Percentiles rank a stretch among this genome's conserved stretches.
Evolutionary conservation across 257 asterid species (phyloP).

Genomic region (Ilex asprella): DNA sequence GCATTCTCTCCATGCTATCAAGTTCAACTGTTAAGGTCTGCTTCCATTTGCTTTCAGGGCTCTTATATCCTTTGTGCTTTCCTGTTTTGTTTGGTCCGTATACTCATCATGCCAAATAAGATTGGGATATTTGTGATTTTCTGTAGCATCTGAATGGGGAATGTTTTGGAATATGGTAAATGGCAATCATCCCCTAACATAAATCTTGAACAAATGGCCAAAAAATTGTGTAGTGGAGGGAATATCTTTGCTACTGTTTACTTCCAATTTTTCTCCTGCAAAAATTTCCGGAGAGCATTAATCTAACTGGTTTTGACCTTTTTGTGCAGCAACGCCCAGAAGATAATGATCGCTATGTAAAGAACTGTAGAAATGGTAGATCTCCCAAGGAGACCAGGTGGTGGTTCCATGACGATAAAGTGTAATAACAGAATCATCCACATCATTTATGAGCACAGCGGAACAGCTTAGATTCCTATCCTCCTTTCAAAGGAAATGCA

Average conservation of each 20-base stretch:
- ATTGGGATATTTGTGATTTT: too few species aligned
- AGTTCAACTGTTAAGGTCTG: neutral
- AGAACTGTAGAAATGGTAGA: neutral
- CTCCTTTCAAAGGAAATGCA: slow-evolving; percentile 12
- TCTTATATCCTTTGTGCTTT: neutral
- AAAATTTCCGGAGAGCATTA: too few species aligned
- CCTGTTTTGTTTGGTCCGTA: neutral
- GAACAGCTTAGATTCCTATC: slow-evolving; percentile 12
- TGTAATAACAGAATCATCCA: neutral
- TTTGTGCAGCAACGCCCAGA: neutral
- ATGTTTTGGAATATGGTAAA: too few species aligned
- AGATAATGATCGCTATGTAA: neutral
- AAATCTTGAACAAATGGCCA: neutral
- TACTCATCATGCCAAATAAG: too few species aligned
- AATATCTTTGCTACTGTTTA: neutral
- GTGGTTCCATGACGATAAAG: slow-evolving; percentile 1
- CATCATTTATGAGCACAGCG: neutral
- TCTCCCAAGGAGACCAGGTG: slow-evolving; percentile 2
- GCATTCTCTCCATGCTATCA: neutral
- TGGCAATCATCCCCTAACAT: neutral
- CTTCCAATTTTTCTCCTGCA: neutral
- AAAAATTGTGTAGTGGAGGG: neutral
- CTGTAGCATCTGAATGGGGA: neutral
- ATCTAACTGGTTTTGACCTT: neutral
- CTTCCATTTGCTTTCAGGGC: neutral